Conservation (phyloP, 495 filamentous ascomycete species). For the Symbiotaphrina buchneri region DNA sequence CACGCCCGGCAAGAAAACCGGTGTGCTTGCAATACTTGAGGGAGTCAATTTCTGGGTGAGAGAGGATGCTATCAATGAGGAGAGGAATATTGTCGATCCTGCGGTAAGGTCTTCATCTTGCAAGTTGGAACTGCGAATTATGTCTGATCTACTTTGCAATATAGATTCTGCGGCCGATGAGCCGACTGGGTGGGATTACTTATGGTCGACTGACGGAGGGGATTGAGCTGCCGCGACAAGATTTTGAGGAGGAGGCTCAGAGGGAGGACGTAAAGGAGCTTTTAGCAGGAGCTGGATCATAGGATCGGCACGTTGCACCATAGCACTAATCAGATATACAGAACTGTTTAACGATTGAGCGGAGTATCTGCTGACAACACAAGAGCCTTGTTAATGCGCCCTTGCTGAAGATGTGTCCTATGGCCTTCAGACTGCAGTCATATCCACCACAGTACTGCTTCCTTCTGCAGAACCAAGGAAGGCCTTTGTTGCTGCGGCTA, state of each 20-base stretch:
- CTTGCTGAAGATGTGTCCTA: no score
- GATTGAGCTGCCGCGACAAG: constrained; percentile 53
- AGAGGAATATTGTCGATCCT: constrained; percentile 46
- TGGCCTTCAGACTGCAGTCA: no score
- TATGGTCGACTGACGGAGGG: constrained; percentile 51
- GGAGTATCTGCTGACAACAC: no score
- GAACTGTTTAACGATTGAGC: no score
- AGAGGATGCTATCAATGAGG: constrained; percentile 71
- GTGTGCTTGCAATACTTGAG: constrained; percentile 59
- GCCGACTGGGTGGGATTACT: constrained; percentile 62
- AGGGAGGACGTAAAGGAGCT: constrained; percentile 5
- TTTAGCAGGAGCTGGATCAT: no score
- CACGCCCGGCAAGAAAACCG: constrained; percentile 45
- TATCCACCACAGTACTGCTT: no score
- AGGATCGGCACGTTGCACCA: no score
- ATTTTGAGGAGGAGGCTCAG: constrained; percentile 23
- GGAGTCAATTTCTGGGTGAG: constrained; percentile 74
- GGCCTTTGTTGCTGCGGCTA: no score
- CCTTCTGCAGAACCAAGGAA: no score
- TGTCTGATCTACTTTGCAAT: background rate
- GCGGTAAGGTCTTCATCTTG: constrained; percentile 14
- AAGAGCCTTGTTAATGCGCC: no score
- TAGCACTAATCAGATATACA: no score
- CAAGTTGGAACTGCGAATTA: no score
- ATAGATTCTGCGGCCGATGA: constrained; percentile 46